Evolutionary conservation across 805 yeast genomes (phyloP), one percentile per base, ranked within the genome.

Genomic region (Ogataea nitratoaversa): DNA sequence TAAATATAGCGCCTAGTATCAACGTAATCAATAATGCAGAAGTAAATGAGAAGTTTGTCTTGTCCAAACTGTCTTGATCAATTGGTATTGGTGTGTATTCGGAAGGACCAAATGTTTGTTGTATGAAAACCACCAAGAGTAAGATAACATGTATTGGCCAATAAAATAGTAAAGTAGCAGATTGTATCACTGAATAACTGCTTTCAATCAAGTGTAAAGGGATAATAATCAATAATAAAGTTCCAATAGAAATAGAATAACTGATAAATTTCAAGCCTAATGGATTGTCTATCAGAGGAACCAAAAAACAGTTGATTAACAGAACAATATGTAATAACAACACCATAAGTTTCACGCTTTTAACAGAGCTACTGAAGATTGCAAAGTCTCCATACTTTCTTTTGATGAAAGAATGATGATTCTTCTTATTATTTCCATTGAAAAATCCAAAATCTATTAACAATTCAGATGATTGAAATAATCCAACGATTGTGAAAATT

Each of bases 141-240:
- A 60, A 18, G 2, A 45, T 9, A 8, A 46, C 32, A 17, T 55
- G 53, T 1, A 54, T 29, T 2, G 64, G 62, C 78, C 78, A 74
- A 47, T 58, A 73, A 16, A 68, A 44, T 8, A 71, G 50, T 19
- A 70, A 46, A 0, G 71, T 58, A 2, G 68, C 71, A 22, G 58
- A 53, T 12, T 71, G 70, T 2, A 65, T 54, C 0, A 66, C 50
- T 1, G 63, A 58, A 34, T 67, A 60, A 33, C 68, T 61, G 8
- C 66, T 61, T 46, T 78, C 82, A 14, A 72, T 42, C 8, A 60
- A 40, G 31, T 72, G 74, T 11, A 76, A 50, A 0, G 79, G 78
- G 1, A 67, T 33, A 2, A 71, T 60, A 3, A 68, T 40, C 2
- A 51, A 35, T 3, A 48, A 14, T 4, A 59, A 32, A 1, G 51